phyloP scores from a whole-genome alignment of 257 asterid genomes.

The Agastache rugosa region DNA sequence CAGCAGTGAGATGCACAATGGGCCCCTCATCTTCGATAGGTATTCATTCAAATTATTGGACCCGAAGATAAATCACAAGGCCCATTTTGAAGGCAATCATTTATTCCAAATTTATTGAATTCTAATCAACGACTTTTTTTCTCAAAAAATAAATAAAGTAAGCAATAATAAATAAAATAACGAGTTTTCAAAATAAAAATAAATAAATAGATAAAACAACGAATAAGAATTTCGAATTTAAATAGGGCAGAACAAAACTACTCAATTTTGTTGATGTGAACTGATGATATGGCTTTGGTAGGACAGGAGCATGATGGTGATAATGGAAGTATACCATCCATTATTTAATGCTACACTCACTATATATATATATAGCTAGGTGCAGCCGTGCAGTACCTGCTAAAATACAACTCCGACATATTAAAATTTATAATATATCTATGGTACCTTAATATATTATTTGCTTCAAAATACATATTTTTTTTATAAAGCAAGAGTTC shows the following conservation, averaged over 20 bases:
- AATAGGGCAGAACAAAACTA: background rate
- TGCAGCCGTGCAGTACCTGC: background rate
- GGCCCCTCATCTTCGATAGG: conserved; percentile 28
- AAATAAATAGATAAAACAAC: too few relatives aligned
- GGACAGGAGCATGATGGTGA: background rate
- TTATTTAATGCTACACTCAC: background rate
- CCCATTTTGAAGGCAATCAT: background rate
- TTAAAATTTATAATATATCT: background rate
- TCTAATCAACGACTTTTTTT: background rate
- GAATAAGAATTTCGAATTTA: background rate
- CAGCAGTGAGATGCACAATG: conserved; percentile 24
- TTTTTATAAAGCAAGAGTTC: too few relatives aligned
- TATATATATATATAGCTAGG: background rate
- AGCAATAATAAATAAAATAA: too few relatives aligned
- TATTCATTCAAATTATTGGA: conserved; percentile 28
- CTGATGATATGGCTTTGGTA: background rate
- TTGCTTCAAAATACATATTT: too few relatives aligned
- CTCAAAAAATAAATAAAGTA: too few relatives aligned
- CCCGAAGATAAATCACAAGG: background rate
- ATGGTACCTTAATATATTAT: too few relatives aligned
- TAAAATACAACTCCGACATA: background rate
- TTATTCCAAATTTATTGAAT: background rate
- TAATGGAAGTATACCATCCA: background rate
- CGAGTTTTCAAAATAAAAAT: background rate
- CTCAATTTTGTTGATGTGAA: conserved; percentile 31